Conservation (phyloP, 2,329 filamentous ascomycete species). For the Cladorrhinum sp. region DNA sequence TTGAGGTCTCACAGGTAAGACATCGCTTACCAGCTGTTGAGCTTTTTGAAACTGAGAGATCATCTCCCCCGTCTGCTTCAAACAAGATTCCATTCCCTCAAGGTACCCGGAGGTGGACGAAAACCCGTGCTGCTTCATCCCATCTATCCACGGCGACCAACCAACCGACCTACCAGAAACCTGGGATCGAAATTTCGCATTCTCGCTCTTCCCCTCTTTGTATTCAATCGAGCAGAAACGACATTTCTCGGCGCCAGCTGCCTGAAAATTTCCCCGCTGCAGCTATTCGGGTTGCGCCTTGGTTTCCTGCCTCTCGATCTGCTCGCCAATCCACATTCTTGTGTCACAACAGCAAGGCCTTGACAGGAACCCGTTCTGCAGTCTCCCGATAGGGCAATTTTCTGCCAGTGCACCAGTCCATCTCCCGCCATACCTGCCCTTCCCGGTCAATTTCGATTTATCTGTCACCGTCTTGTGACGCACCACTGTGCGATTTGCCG, state of each 20-base stretch:
- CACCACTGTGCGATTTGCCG: neutral
- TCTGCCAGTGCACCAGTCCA: neutral
- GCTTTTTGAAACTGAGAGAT: conserved; percentile 1
- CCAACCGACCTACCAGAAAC: neutral
- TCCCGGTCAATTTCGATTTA: neutral
- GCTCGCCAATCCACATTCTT: neutral
- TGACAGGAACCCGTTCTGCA: neutral
- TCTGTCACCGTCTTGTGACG: neutral
- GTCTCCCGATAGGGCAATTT: neutral
- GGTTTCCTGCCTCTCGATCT: neutral
- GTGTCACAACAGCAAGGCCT: neutral
- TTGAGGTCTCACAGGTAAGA: conserved; percentile 13
- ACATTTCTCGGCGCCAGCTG: neutral
- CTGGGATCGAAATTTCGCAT: neutral
- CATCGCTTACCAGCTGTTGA: neutral
- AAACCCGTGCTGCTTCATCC: neutral
- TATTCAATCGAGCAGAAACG: neutral
- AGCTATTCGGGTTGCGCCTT: too few relatives aligned
- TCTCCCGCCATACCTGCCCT: neutral
- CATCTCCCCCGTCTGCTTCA: neutral
- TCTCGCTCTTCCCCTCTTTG: neutral
- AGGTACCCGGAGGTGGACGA: too few relatives aligned
- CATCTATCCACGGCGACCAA: neutral
- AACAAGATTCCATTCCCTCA: neutral
- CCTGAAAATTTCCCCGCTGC: neutral